These are phyloP conservation scores for Volvariella surrecta DNA, from an alignment of 1,284 basidiomycete species.

Conservation along the genomic window DNA sequence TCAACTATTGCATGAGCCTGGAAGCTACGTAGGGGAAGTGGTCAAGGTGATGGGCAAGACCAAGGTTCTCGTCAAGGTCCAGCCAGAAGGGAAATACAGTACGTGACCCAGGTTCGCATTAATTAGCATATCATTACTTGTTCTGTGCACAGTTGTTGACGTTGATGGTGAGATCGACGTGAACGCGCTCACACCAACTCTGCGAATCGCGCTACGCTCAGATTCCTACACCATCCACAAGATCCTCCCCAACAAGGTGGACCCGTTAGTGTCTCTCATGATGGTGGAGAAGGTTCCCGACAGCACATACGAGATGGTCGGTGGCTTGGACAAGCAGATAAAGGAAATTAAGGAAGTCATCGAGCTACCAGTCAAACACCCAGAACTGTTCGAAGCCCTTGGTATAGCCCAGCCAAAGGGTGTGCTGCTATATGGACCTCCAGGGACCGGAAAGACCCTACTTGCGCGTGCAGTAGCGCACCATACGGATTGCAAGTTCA, in stretches of 20 bases:
- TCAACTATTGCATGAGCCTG: conserved; percentile 92
- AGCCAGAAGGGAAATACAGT: conserved; percentile 99
- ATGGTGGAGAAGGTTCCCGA: conserved; percentile 99
- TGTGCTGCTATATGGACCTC: conserved; percentile 92
- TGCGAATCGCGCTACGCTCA: conserved; percentile 92
- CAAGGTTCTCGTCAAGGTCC: conserved; percentile 97
- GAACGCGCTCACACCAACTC: conserved; percentile 72
- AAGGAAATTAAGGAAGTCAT: conserved; percentile 99
- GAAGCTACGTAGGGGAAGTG: conserved; percentile 96
- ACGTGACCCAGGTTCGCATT: conserved; percentile 18
- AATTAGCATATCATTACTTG: neutral
- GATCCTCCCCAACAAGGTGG: conserved; percentile 92
- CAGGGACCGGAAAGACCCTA: conserved; percentile 95
- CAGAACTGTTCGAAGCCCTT: conserved; percentile 92
- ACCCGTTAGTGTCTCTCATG: conserved; percentile 94
- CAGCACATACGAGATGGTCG: conserved; percentile 99
- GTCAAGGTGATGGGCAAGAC: conserved; percentile 99
- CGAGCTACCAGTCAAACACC: conserved; percentile 96
- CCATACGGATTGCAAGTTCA: conserved; percentile 98
- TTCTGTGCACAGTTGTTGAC: conserved; percentile 70
- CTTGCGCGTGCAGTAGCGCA: conserved; percentile 93
- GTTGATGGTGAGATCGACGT: conserved; percentile 87
- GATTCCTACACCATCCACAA: conserved; percentile 95
- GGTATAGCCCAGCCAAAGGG: conserved; percentile 99
- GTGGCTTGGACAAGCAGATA: conserved; percentile 97